Conservation (phyloP, 2,329 filamentous ascomycete species). For the Zelopaecilomyces penicillatus region DNA sequence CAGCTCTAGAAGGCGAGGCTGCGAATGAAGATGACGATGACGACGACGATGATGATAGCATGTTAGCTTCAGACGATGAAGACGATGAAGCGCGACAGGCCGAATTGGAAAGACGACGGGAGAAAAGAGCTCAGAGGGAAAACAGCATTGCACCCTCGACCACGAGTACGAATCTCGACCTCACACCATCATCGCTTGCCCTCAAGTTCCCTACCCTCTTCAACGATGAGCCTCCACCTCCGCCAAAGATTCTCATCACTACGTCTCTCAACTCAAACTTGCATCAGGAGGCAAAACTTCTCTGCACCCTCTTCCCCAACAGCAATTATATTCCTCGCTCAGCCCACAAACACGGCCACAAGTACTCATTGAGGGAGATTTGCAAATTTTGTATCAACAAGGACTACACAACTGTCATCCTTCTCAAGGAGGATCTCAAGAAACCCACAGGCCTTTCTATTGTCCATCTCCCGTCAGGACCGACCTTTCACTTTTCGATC, state of each 20-base stretch:
- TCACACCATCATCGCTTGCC: conserved; percentile 51
- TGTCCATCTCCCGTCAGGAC: conserved; percentile 73
- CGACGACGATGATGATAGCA: conserved; percentile 69
- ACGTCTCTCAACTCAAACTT: conserved; percentile 84
- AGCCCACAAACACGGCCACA: conserved; percentile 74
- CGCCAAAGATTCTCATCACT: conserved; percentile 84
- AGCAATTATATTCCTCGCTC: conserved; percentile 79
- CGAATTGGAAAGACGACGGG: conserved; percentile 34
- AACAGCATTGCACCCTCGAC: conserved; percentile 49
- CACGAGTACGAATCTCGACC: conserved; percentile 54
- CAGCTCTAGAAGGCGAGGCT: conserved; percentile 34
- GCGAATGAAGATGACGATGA: conserved; percentile 44
- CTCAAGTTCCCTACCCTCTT: conserved; percentile 57
- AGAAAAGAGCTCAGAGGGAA: conserved; percentile 38
- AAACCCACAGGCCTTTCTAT: conserved; percentile 73
- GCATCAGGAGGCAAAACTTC: conserved; percentile 70
- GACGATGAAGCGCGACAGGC: conserved; percentile 40
- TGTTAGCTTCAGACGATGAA: conserved; percentile 54
- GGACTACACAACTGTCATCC: conserved; percentile 73
- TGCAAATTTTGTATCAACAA: conserved; percentile 74
- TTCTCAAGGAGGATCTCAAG: conserved; percentile 87
- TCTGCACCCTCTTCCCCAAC: conserved; percentile 80
- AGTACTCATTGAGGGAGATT: conserved; percentile 89
- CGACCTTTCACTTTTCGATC: conserved; percentile 88
- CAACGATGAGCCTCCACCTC: conserved; percentile 46